Evolutionary conservation across 2,329 filamentous ascomycete genomes (phyloP), one percentile per base, ranked within the genome.

Genomic region (Fusarium sp.): DNA sequence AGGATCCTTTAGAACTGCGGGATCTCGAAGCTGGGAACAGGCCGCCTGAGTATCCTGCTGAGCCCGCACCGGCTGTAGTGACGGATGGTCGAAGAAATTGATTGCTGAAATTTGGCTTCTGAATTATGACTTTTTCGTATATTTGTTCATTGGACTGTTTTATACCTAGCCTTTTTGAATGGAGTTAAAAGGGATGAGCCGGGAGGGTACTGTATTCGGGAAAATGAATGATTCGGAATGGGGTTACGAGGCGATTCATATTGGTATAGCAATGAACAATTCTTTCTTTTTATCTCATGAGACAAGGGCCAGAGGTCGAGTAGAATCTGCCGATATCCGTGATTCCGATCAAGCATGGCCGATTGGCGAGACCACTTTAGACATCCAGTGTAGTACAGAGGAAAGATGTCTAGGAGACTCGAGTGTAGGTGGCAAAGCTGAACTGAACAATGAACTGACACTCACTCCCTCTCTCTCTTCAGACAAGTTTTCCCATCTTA

Each of bases 1-100:
- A 71, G 27, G 61, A 68, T 49, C 53, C 72, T 12, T 61, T 65
- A 41, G 77, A 79, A 65, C n/a, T 75, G 47, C 73, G 70, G 27
- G 77, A 80, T 44, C 45, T 79, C 20, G 79, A 80, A 62, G 70
- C 70, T 47, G 76, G 69, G 31, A 58, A 62, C 4, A 71, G 68
- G 54, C 80, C 79, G 35, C 80, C 80, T 4, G 76, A 74, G 20
- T 81, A 81, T 65, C 74, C 72, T 36, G 63, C 74, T 29, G 70
- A 74, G 46, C 79, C 78, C 18, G 66, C 62, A 27, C 71, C 77
- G 35, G 75, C 75, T 27, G 54, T 76, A 29, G 73, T 70, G 25
- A 70, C 69, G 14, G 64, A 75, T 33, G 71, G 61, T 25, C 72
- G 69, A 42, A 75, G 71, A 64, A 39, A n/a, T 35, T 57, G 58